phyloP scores from a whole-genome alignment of 2,329 filamentous ascomycete genomes.

The Arthrinium phaeospermum region DNA sequence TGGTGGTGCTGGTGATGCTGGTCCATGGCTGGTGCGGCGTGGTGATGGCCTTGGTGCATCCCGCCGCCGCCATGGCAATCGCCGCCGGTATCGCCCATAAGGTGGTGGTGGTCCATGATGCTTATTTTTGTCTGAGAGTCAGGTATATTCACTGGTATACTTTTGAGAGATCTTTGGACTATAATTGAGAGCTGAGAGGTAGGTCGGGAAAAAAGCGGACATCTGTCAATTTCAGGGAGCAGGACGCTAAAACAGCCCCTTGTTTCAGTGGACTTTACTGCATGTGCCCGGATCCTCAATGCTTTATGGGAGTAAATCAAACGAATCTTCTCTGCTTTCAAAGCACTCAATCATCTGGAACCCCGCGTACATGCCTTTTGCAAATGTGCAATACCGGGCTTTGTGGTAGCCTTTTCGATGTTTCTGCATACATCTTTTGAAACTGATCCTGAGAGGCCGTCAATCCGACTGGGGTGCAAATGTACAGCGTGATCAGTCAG shows the following conservation, averaged over 20 bases:
- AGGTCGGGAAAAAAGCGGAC: not conserved
- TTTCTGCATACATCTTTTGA: too few relatives aligned
- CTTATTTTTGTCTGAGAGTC: not conserved
- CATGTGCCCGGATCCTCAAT: not conserved
- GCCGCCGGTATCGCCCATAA: not conserved
- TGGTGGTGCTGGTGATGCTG: not conserved
- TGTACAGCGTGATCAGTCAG: too few relatives aligned
- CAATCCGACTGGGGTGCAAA: too few relatives aligned
- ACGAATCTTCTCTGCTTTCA: not conserved
- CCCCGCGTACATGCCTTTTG: not conserved
- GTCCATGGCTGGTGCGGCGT: not conserved
- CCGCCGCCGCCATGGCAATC: not conserved
- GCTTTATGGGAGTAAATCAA: not conserved
- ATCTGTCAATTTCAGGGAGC: not conserved
- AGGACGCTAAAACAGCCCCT: not conserved
- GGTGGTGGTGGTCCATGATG: not conserved
- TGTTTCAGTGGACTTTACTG: conserved; percentile 5
- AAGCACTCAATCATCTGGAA: not conserved
- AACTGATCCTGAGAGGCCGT: too few relatives aligned
- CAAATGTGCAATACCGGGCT: not conserved
- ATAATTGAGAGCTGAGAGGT: not conserved
- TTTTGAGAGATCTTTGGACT: not conserved
- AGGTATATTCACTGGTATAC: not conserved
- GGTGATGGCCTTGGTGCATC: conserved; percentile 12
- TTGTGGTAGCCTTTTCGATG: not conserved